Evolutionary conservation across 495 filamentous ascomycete genomes (phyloP).

Genomic region (Penicillium chermesinum): DNA sequence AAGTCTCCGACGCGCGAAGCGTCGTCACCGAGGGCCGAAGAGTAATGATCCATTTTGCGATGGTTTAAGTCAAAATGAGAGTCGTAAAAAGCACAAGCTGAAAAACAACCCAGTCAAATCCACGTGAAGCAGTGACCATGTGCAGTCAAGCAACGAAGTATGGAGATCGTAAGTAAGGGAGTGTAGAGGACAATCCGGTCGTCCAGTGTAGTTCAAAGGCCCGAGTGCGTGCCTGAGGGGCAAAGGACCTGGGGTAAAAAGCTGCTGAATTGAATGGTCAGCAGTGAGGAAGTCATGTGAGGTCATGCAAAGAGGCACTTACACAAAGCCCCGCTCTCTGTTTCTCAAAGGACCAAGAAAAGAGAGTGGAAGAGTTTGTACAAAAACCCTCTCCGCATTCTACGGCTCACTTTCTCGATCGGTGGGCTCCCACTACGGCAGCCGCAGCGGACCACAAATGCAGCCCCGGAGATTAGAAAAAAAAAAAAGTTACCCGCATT

Average conservation of each 20-base stretch:
- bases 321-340: constrained; percentile 22
- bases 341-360: constrained; percentile 17
- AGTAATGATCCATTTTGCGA: constrained; percentile 42
- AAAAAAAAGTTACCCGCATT: constrained; percentile 42
- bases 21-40: constrained; percentile 52
- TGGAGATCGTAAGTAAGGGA: constrained; percentile 21
- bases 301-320: neutral
- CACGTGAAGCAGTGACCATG: constrained; percentile 5
- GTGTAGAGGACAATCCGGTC: constrained; percentile 25
- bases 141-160: constrained; percentile 3
- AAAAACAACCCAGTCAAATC: constrained; percentile 2
- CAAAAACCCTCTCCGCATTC: constrained; percentile 29
- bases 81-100: constrained; percentile 49
- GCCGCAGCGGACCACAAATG: constrained; percentile 23
- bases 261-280: constrained; percentile 1
- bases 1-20: constrained; percentile 63
- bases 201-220: constrained; percentile 17
- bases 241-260: constrained; percentile 16
- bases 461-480: constrained; percentile 29
- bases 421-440: constrained; percentile 35
- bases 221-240: constrained; percentile 24
- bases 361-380: constrained; percentile 21
- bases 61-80: neutral
- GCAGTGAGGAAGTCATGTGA: neutral
- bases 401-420: constrained; percentile 29